Base-by-base conservation (phyloP, 2,329 filamentous ascomycete species). In the Cadophora luteo-olivacea region DNA sequence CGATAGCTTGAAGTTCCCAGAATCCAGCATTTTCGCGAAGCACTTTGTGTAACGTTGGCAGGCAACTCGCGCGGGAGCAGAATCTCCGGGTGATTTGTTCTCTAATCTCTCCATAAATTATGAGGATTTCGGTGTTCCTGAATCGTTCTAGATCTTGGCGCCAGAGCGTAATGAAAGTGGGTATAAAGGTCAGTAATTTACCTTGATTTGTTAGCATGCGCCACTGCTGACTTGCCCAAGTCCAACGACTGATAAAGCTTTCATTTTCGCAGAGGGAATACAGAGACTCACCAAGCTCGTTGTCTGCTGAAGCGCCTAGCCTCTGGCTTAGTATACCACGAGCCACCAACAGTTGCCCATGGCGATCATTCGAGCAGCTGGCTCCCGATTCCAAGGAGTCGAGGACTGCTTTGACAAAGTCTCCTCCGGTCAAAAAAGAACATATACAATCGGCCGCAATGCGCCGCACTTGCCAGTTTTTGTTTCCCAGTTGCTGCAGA, bases 381-480 rank as follows among this genome's bases (percentile, higher is more conserved):
- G 69, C 70, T 1, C 78, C 75, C 7, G 1, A 77, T 72, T 68
- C 68, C 9, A 72, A 54, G 4, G 78, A 64, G 3, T 60, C 4
- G 69, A 70, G 11, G 85, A 77, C 1, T 85, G 75, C 16, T 70
- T 68, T 77, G 0, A 85, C 85, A 86, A 89, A 29, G 81, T 78
- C 36, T 3, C 82, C 78, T 22, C 84, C 81, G 1, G 89, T 77
- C 25, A 90, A 79, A 69, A 91, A 88, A 0, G 88, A 89, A 75
- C 87, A 89, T 14, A 92, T 82, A 0, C 92, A 92, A 19, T 91
- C 85, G 0, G 92, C 92, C 0, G 92, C 91, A 77, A 94, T 93
- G 74, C 95, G 92, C 61, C 93, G 85, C 7, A 96, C 87, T 76
- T 94, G 91, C 93, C 93, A 96, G 22, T 93, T 86, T 0, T 85